Percentiles rank a stretch among this genome's conserved stretches.
phyloP scores from a whole-genome alignment of 768 basidiomycete genomes.

The Lenzites betulinus region DNA sequence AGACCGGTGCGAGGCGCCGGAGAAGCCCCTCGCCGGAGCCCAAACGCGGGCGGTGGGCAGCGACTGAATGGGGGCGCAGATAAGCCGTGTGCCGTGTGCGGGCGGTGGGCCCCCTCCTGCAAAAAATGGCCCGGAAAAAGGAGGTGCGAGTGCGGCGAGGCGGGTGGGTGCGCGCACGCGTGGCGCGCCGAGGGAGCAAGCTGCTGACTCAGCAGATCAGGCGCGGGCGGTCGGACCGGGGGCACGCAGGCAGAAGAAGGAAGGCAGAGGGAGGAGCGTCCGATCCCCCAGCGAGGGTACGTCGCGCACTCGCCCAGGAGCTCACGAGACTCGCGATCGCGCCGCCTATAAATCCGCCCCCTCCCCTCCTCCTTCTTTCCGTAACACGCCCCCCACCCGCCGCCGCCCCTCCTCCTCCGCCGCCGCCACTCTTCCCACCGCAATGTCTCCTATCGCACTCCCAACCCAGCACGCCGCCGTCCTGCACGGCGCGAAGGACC shows the following conservation, averaged over 20 bases:
- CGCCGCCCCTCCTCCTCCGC: conserved; percentile 20
- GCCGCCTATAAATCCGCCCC: conserved; percentile 24
- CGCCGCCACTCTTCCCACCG: conserved; percentile 12
- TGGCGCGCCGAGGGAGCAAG: too few species aligned
- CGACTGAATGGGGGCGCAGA: conserved; percentile 11
- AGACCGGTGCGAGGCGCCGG: conserved; percentile 21
- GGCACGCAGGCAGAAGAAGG: too few species aligned
- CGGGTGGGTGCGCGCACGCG: too few species aligned
- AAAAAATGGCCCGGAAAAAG: too few species aligned
- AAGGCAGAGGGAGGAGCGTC: too few species aligned
- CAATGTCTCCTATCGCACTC: conserved; percentile 51
- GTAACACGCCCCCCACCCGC: conserved; percentile 23
- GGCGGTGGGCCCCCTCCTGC: too few species aligned
- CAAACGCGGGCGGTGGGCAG: neutral
- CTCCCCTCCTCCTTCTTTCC: conserved; percentile 22
- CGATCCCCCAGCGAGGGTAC: too few species aligned
- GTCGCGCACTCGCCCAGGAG: conserved; percentile 20
- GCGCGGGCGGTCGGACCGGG: conserved; percentile 38
- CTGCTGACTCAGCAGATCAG: conserved; percentile 20
- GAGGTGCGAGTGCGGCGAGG: too few species aligned
- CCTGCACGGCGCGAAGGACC: conserved; percentile 81
- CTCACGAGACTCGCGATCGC: conserved; percentile 38
- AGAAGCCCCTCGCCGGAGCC: neutral
- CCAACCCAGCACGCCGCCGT: conserved; percentile 71
- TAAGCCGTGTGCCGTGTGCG: neutral